phyloP scores from a whole-genome alignment of 306 rosid species.

The Carpinus viminea region DNA sequence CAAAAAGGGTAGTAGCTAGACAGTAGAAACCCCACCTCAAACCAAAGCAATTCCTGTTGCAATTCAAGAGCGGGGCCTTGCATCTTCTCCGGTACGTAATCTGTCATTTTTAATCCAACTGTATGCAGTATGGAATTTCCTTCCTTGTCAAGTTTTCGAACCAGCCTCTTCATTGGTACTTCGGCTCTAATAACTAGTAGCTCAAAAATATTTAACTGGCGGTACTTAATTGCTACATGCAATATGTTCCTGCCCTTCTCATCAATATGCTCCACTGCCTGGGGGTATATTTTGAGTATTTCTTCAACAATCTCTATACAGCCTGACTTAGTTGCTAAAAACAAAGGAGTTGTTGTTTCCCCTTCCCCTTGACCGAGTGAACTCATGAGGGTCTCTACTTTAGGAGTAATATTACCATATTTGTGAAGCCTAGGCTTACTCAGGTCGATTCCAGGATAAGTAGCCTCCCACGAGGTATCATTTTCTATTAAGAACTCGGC shows the following conservation, averaged over 20 bases:
- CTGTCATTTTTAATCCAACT: background rate
- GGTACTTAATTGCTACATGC: background rate
- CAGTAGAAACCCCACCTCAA: background rate
- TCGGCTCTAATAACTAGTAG: background rate
- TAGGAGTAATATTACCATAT: background rate
- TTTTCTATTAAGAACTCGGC: background rate
- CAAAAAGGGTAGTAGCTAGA: no score
- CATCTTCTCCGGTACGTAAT: background rate
- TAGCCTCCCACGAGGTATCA: background rate
- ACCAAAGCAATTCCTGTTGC: background rate
- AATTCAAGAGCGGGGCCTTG: background rate
- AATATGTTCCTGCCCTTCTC: background rate
- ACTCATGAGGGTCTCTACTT: background rate
- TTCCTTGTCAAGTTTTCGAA: background rate
- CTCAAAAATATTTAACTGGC: background rate
- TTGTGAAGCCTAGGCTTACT: background rate
- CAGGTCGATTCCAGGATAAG: background rate
- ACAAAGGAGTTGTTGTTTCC: background rate
- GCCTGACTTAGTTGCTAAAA: background rate
- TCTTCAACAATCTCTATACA: background rate
- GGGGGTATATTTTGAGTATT: background rate
- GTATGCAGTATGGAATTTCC: background rate
- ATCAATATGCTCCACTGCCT: background rate
- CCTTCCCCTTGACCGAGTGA: background rate
- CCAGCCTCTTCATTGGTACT: background rate